phyloP scores from a whole-genome alignment of 2,329 filamentous ascomycete species.

The Ophiocordyceps sinensis region DNA sequence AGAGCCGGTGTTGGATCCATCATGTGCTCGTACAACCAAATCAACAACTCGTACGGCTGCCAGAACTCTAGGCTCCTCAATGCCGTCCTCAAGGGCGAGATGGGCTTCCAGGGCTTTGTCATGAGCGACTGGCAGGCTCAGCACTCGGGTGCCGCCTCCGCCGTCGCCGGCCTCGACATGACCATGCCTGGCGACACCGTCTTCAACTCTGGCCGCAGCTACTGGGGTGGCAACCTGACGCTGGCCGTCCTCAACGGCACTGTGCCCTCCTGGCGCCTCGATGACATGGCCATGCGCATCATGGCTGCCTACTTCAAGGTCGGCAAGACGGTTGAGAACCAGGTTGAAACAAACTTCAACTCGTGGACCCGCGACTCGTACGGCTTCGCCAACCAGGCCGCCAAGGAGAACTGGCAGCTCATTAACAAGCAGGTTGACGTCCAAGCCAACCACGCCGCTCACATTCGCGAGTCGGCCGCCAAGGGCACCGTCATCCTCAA shows the following conservation, averaged over 20 bases:
- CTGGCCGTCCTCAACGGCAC: constrained; percentile 81
- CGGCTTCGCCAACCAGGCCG: constrained; percentile 51
- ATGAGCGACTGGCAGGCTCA: constrained; percentile 73
- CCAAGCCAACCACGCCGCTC: constrained; percentile 52
- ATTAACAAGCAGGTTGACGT: constrained; percentile 79
- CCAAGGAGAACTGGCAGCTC: constrained; percentile 44
- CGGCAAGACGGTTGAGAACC: constrained; percentile 32
- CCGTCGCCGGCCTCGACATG: constrained; percentile 69
- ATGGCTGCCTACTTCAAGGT: constrained; percentile 58
- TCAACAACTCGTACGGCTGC: constrained; percentile 71
- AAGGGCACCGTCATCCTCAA: constrained; percentile 83
- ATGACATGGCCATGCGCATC: constrained; percentile 84
- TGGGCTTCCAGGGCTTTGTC: constrained; percentile 70
- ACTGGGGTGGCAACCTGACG: constrained; percentile 80
- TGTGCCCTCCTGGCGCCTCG: constrained; percentile 70
- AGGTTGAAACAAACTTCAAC: constrained; percentile 61
- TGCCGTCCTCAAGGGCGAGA: constrained; percentile 60
- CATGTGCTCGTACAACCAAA: constrained; percentile 60
- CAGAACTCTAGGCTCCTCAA: constrained; percentile 69
- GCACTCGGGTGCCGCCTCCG: constrained; percentile 51
- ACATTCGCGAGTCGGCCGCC: constrained; percentile 65
- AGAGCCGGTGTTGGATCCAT: constrained; percentile 48
- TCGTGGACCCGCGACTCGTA: constrained; percentile 73
- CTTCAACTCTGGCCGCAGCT: constrained; percentile 60
- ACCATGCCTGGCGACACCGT: constrained; percentile 73